Conservation (phyloP, 805 yeast species). For the Metschnikowia baotianmanensis region DNA sequence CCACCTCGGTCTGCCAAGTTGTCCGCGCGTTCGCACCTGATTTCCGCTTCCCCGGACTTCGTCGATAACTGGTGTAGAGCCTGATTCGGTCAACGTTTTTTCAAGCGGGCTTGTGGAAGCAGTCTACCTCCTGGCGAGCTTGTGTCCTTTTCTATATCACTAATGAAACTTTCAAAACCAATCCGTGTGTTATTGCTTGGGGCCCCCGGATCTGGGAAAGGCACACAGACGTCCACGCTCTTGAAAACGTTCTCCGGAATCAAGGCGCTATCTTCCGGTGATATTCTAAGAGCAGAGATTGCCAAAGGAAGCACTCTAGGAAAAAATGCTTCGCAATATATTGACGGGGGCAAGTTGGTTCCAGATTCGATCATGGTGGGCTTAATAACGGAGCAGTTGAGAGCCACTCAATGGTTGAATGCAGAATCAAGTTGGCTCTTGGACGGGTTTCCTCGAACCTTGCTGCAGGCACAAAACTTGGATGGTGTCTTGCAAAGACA, state of each 20-base stretch:
- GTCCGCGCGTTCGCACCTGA: neutral
- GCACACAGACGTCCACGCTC: constrained; percentile 76
- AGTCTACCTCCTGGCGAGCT: neutral
- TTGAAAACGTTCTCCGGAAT: constrained; percentile 52
- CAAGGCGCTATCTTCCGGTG: constrained; percentile 77
- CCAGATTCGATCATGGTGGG: constrained; percentile 70
- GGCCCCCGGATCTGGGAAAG: constrained; percentile 96
- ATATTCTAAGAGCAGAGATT: constrained; percentile 70
- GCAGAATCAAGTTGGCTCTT: constrained; percentile 60
- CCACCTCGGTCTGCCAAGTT: neutral
- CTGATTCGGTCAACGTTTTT: neutral
- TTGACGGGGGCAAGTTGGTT: constrained; percentile 62
- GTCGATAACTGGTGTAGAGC: too few species aligned
- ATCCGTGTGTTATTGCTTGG: constrained; percentile 69
- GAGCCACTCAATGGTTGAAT: constrained; percentile 41
- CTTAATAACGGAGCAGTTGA: constrained; percentile 53
- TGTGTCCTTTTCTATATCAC: neutral
- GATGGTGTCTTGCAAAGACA: constrained; percentile 40
- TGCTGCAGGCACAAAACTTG: constrained; percentile 63
- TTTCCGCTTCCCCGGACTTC: neutral
- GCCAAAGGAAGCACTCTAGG: constrained; percentile 54
- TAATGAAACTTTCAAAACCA: constrained; percentile 11
- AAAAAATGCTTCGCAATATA: constrained; percentile 50
- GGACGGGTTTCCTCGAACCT: constrained; percentile 91
- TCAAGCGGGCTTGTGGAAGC: too few species aligned